These are phyloP conservation scores for Synchytrium microbalum DNA, from an alignment of 371 early-diverging fungal species.

Conservation along the genomic window DNA sequence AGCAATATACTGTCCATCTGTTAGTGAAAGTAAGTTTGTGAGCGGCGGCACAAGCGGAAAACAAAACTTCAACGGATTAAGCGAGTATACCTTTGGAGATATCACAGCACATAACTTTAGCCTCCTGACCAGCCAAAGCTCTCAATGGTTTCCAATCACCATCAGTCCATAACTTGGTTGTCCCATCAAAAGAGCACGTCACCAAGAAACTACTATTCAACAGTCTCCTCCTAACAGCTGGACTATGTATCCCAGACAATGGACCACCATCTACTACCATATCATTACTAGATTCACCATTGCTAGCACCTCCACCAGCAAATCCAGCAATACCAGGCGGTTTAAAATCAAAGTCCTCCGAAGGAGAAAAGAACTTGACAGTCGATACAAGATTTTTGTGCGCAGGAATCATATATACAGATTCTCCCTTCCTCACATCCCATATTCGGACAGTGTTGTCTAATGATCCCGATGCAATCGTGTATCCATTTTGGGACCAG, in stretches of 20 bases:
- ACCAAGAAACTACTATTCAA: constrained; percentile 37
- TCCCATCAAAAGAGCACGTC: constrained; percentile 78
- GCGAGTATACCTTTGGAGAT: constrained; percentile 53
- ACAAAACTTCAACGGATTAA: neutral
- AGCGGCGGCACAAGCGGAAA: neutral
- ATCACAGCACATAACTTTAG: constrained; percentile 85
- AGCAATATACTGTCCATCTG: constrained; percentile 72
- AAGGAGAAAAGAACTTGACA: constrained; percentile 60
- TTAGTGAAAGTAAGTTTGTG: neutral
- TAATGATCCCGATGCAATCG: constrained; percentile 39
- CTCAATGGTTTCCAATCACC: constrained; percentile 87
- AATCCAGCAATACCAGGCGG: constrained; percentile 8
- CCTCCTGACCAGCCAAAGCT: constrained; percentile 78
- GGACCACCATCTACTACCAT: constrained; percentile 7
- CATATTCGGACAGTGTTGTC: constrained; percentile 57
- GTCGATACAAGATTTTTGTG: constrained; percentile 84
- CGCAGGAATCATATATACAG: constrained; percentile 80
- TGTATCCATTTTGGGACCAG: constrained; percentile 83
- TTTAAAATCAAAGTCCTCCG: constrained; percentile 23
- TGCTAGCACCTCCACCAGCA: constrained; percentile 12
- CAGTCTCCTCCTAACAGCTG: constrained; percentile 19
- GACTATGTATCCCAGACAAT: neutral
- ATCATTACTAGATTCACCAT: constrained; percentile 9
- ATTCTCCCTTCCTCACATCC: constrained; percentile 74
- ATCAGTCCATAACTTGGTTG: constrained; percentile 85